Evolutionary conservation across 129 eudicot species (phyloP), one percentile per base, ranked within the genome.

Genomic region (Pittosporum tobira): DNA sequence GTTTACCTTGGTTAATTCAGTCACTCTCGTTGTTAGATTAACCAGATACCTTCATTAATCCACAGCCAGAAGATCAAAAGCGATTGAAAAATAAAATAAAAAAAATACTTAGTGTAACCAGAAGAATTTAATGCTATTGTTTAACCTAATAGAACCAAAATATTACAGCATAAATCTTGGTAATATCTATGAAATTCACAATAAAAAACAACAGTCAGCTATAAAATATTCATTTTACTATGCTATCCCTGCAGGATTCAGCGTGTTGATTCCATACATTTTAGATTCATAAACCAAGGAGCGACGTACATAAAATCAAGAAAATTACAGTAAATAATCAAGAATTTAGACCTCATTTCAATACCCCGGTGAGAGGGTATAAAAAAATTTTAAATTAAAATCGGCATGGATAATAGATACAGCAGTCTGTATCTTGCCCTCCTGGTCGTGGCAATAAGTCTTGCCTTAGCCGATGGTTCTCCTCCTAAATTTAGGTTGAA

Each of bases 301-400:
- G 46, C 20, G 36, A n/a, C 5, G 46, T 52, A 19, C 70, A 71
- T 71, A 30, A 40, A 36, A 56, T 19, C 75, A 71, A 71, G 70
- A 62, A 71, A 37, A 36, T 19, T 25, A 20, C 24, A 26, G 19
- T 51, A 69, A 51, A 60, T 18, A 25, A 52, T 43, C 46, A 62
- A 14, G 19, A 5, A 10, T 16, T 57, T 12, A 19, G 38, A 1
- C 30, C 12, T 11, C 57, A 62, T 28, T 30, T 12, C n/a, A 20
- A 36, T 29, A 44, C n/a, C 30, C 46, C 2, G 16, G 37, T 9
- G 52, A 48, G 15, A 10, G 3, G 7, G 13, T 25, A 62, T 19
- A 40, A 24, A 48, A 9, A 26, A 29, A 36, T n/a, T n/a, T n/a
- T n/a, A n/a, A n/a, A n/a, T n/a, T 18, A 18, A 50, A n/a, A 18